phyloP scores from a whole-genome alignment of 1,284 basidiomycete genomes.

The Ceratobasidium sp. region DNA sequence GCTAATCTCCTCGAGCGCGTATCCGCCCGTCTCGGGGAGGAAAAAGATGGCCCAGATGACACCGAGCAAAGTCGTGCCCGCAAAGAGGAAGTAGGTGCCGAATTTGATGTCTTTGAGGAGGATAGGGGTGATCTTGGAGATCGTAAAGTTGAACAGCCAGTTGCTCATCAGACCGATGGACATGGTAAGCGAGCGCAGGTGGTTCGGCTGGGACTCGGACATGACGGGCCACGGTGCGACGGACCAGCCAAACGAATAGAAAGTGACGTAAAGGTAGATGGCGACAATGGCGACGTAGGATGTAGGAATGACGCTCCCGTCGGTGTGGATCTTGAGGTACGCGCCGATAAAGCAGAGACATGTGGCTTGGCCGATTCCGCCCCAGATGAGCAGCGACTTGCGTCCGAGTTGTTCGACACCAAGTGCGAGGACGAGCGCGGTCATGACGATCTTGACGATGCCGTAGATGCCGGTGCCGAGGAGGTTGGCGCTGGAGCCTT shows the following conservation, averaged over 20 bases:
- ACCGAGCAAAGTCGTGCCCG: slow-evolving; percentile 49
- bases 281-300: slow-evolving; percentile 49
- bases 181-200: slow-evolving; percentile 53
- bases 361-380: slow-evolving; percentile 49
- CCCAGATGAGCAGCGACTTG: slow-evolving; percentile 48
- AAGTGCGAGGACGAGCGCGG: slow-evolving; percentile 47
- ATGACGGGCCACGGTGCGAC: slow-evolving; percentile 50
- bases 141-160: slow-evolving; percentile 52
- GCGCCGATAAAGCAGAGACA: slow-evolving; percentile 44
- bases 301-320: slow-evolving; percentile 32
- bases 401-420: slow-evolving; percentile 49
- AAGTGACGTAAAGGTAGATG: slow-evolving; percentile 49
- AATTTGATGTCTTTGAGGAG: slow-evolving; percentile 52
- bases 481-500: slow-evolving; percentile 49
- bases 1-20: slow-evolving; percentile 52
- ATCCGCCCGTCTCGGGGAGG: slow-evolving; percentile 52
- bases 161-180: slow-evolving; percentile 49
- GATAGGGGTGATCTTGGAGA: slow-evolving; percentile 52
- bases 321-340: slow-evolving; percentile 46
- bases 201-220: slow-evolving; percentile 54
- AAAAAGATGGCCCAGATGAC: slow-evolving; percentile 52
- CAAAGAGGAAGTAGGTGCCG: slow-evolving; percentile 53
- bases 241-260: slow-evolving; percentile 49
- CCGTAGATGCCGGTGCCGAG: slow-evolving; percentile 50
- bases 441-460: slow-evolving; percentile 49